Evolutionary conservation across 1,284 basidiomycete species (phyloP).

Genomic region (Heterobasidion irregulare): DNA sequence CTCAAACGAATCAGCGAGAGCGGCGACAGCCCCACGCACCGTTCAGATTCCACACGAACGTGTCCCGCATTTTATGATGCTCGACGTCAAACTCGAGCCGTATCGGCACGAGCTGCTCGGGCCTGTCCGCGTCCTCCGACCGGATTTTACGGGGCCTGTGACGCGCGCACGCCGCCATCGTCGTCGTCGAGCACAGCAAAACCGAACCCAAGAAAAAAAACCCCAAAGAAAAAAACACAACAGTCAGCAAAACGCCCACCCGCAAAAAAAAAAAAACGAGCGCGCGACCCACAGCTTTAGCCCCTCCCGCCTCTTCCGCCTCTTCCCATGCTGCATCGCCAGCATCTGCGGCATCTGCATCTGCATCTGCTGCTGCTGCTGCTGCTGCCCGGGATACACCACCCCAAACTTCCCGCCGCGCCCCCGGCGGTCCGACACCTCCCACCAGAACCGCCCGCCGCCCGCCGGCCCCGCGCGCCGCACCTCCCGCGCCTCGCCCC

Average conservation of each 20-base stretch:
- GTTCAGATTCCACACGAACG: slow-evolving; percentile 95
- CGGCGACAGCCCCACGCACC: slow-evolving; percentile 38
- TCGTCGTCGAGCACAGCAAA: not conserved
- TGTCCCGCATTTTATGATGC: slow-evolving; percentile 89
- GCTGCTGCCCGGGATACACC: slow-evolving; percentile 40
- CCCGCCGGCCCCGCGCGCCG: slow-evolving; percentile 8
- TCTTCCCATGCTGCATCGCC: slow-evolving; percentile 21
- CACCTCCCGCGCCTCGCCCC: slow-evolving; percentile 28
- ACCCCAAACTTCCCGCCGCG: slow-evolving; percentile 46
- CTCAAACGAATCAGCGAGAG: not conserved
- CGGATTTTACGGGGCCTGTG: slow-evolving; percentile 57
- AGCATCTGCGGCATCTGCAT: slow-evolving; percentile 14
- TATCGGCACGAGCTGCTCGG: slow-evolving; percentile 86
- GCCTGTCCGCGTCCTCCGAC: slow-evolving; percentile 47
- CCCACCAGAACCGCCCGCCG: slow-evolving; percentile 21
- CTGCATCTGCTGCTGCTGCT: slow-evolving; percentile 31
- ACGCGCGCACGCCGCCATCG: no score
- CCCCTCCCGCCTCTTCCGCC: slow-evolving; percentile 58
- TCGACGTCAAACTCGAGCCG: slow-evolving; percentile 92
- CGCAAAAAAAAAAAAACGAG: not conserved
- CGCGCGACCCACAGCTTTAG: slow-evolving; percentile 50
- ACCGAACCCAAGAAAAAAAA: slow-evolving; percentile 7
- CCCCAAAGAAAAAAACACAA: slow-evolving; percentile 10
- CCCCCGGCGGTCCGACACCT: not conserved
- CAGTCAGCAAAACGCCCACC: not conserved